Evolutionary conservation across 768 basidiomycete genomes (phyloP), one percentile per base, ranked within the genome.

Genomic region (Agrocybe pediades): DNA sequence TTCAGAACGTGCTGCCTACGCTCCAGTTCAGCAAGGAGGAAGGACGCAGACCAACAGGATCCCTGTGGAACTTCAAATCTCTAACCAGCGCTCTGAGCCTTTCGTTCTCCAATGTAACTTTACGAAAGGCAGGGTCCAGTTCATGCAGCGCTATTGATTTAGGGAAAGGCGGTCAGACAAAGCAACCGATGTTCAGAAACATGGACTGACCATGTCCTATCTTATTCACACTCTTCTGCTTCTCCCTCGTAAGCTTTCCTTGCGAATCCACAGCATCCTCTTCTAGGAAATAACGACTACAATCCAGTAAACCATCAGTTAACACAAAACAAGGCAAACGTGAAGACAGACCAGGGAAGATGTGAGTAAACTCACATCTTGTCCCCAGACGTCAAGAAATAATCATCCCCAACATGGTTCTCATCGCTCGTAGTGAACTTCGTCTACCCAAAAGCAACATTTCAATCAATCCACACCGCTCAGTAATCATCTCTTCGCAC

Each of bases 361-460:
- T 16, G 24, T 30, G 15, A 9, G 36, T 21, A 46, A 17, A 60
- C 76, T 9, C 45, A 80, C 75, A 98, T 92, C 78, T 97, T 97
- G 70, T 98, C 93, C 2, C 93, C 92, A 1, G 92, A 95, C 25
- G 74, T 81, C 43, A 99, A 75, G 65, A 99, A 99, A 69, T 98
- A 98, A 26, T 92, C 85, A 64, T 98, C 95, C 0, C 95, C 95
- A 21, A 93, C 79, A 61, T 94, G 91, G 49, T 86, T 76, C 53
- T 82, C 74, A 54, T 90, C 86, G 19, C 80, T 80, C 0, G 94
- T 95, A 15, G 88, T 90, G 71, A 99, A 99, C 65, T 85, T 90
- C 11, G 95, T 98, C 94, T 94, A 52, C 19, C 16, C 6, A 41
- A 36, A 26, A 21, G 15, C 9, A 39, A n/a, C n/a, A 47, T 29